Base-by-base conservation (phyloP, 78 protist genomes). In the Dictyostelium purpureum region DNA sequence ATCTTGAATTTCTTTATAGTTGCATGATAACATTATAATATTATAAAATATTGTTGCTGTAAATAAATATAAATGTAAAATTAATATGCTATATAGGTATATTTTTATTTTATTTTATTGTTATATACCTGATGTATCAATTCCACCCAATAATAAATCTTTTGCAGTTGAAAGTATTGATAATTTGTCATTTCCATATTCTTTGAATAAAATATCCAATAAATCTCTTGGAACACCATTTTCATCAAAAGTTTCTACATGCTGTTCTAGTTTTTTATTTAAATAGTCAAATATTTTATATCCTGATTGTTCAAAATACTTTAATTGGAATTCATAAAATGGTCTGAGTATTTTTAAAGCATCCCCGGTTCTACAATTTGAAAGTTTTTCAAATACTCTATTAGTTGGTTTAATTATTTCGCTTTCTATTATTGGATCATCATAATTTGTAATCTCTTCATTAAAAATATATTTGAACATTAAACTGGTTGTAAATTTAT, bases 1-100 rank as follows among this genome's bases (percentile, higher is more conserved):
- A 0, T 81, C 74, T 81, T 81, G 89, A 52, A 81, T 7, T 2
- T 69, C 70, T 81, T 61, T 78, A 40, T 81, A 26, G 40, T 81
- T 81, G 6, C 31, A n/a, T 16, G 35, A 6, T 18, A 37, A 12
- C 5, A 51, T 21, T 6, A 38, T 10, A 1, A 67, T 21, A 43
- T 16, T 35, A 2, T 63, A 66, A 6, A 79, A 35, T 14, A 52
- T 4, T 5, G 56, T 19, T n/a, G n/a, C n/a, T n/a, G n/a, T n/a
- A n/a, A n/a, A n/a, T n/a, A n/a, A n/a, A n/a, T n/a, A n/a, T n/a
- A n/a, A n/a, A n/a, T n/a, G n/a, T n/a, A n/a, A n/a, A n/a, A n/a
- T n/a, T n/a, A n/a, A n/a, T n/a, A n/a, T n/a, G n/a, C n/a, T n/a
- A n/a, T n/a, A n/a, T n/a, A n/a, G n/a, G n/a, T n/a, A n/a, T n/a